Conservation (phyloP, 805 yeast species). For the Metschnikowia reukaufii region DNA sequence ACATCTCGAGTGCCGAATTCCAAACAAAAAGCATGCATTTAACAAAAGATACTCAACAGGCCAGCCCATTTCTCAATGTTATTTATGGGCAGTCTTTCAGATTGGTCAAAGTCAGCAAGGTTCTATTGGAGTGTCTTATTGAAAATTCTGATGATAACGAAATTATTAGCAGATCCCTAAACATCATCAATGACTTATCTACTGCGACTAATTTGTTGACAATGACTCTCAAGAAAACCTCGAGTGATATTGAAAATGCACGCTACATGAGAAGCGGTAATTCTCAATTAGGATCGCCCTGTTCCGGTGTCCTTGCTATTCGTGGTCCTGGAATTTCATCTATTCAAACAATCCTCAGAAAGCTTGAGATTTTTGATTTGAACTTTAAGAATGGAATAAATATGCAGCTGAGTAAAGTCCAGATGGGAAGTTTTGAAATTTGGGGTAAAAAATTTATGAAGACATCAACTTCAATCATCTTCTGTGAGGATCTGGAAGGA, state of each 20-base stretch:
- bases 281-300: not conserved
- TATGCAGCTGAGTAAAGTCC: not conserved
- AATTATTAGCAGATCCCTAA: constrained; percentile 28
- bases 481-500: constrained; percentile 36
- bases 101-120: constrained; percentile 35
- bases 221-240: constrained; percentile 22
- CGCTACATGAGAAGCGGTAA: constrained; percentile 4
- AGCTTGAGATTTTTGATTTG: constrained; percentile 28
- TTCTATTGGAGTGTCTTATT: constrained; percentile 33
- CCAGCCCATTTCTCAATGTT: constrained; percentile 36
- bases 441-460: constrained; percentile 21
- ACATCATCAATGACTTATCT: constrained; percentile 39
- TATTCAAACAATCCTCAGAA: constrained; percentile 23
- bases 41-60: constrained; percentile 11
- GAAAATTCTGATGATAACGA: constrained; percentile 27
- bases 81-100: constrained; percentile 34
- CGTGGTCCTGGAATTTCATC: constrained; percentile 27
- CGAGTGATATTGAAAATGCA: not conserved
- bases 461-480: constrained; percentile 28
- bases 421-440: constrained; percentile 3
- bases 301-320: not conserved
- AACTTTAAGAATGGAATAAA: constrained; percentile 22
- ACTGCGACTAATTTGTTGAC: constrained; percentile 32
- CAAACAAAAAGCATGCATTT: constrained; percentile 3
- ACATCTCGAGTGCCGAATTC: constrained; percentile 23